A percentile compares a stretch with the other conserved stretches of the same genome.
Conservation (phyloP, 2,329 filamentous ascomycete species). For the Emydomyces testavorans region DNA sequence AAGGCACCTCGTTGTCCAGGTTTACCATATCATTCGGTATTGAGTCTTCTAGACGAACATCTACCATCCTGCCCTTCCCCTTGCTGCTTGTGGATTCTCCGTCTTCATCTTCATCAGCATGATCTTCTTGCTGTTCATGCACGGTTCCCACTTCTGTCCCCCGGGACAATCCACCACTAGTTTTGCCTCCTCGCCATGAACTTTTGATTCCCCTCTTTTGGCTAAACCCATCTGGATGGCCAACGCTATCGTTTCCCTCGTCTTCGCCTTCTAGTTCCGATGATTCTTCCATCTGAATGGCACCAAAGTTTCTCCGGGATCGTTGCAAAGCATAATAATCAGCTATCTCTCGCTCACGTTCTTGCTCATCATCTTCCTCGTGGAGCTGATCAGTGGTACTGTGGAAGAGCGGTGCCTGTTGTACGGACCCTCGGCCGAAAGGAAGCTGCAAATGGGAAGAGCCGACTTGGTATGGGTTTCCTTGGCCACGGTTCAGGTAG, state of each 20-base stretch:
- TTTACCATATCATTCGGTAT: constrained; percentile 37
- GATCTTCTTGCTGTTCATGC: constrained; percentile 29
- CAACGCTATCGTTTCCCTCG: constrained; percentile 35
- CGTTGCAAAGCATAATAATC: constrained; percentile 86
- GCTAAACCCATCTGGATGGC: constrained; percentile 40
- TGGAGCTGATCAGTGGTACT: constrained; percentile 81
- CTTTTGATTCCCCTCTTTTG: constrained; percentile 44
- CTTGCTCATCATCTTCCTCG: constrained; percentile 86
- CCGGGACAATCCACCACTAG: constrained; percentile 19
- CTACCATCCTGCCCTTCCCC: constrained; percentile 61
- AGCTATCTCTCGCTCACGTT: constrained; percentile 81
- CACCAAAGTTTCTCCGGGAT: constrained; percentile 77
- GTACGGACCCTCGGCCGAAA: constrained; percentile 63
- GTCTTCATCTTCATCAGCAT: constrained; percentile 18
- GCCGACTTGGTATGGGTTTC: constrained; percentile 67
- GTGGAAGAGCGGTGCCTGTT: constrained; percentile 78
- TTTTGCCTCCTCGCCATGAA: constrained; percentile 45
- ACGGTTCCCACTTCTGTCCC: constrained; percentile 23
- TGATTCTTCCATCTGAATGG: constrained; percentile 72
- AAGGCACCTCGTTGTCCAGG: constrained; percentile 33
- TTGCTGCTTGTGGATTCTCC: constrained; percentile 37
- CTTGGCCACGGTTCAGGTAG: constrained; percentile 43
- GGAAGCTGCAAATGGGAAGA: constrained; percentile 65
- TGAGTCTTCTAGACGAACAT: constrained; percentile 68
- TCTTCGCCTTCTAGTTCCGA: constrained; percentile 66